A percentile compares a stretch with the other conserved stretches of the same genome.
phyloP scores from a whole-genome alignment of 2,329 filamentous ascomycete species.

The Xylaria sp. region DNA sequence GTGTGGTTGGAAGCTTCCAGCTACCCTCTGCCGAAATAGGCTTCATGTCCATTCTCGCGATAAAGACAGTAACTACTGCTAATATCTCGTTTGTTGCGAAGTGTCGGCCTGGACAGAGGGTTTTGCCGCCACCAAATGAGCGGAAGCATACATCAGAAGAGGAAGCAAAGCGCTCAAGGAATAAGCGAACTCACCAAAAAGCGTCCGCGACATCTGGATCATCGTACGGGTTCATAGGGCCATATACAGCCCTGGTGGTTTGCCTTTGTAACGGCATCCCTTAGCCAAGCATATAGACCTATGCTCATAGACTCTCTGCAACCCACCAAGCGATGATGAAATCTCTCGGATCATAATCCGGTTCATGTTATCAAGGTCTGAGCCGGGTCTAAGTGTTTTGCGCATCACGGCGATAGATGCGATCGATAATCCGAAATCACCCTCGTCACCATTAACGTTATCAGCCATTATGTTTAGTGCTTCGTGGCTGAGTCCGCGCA shows the following conservation, averaged over 20 bases:
- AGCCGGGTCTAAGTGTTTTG: conserved; percentile 47
- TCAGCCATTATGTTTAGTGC: conserved; percentile 46
- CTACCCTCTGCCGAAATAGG: conserved; percentile 27
- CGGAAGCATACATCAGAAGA: conserved; percentile 38
- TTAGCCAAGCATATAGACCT: conserved; percentile 42
- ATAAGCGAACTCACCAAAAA: conserved; percentile 53
- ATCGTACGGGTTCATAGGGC: conserved; percentile 53
- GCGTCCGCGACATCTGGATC: conserved; percentile 49
- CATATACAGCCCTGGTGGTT: conserved; percentile 54
- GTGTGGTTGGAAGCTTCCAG: conserved; percentile 43
- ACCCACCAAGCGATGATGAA: conserved; percentile 37
- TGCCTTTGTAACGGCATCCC: conserved; percentile 49
- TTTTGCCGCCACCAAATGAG: conserved; percentile 45
- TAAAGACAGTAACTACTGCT: conserved; percentile 41
- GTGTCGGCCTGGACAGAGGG: conserved; percentile 44
- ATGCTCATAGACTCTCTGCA: conserved; percentile 35
- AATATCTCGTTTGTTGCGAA: conserved; percentile 46
- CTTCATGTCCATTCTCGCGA: conserved; percentile 45
- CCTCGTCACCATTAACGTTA: conserved; percentile 52
- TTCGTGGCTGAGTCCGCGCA: conserved; percentile 46
- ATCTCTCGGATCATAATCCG: conserved; percentile 49
- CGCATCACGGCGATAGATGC: conserved; percentile 51
- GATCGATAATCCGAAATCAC: conserved; percentile 47
- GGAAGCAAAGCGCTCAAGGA: too few species aligned
- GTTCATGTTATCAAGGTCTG: conserved; percentile 51